Base-by-base conservation (phyloP, 768 basidiomycete genomes). In the Mrakia hoshinonis region DNA sequence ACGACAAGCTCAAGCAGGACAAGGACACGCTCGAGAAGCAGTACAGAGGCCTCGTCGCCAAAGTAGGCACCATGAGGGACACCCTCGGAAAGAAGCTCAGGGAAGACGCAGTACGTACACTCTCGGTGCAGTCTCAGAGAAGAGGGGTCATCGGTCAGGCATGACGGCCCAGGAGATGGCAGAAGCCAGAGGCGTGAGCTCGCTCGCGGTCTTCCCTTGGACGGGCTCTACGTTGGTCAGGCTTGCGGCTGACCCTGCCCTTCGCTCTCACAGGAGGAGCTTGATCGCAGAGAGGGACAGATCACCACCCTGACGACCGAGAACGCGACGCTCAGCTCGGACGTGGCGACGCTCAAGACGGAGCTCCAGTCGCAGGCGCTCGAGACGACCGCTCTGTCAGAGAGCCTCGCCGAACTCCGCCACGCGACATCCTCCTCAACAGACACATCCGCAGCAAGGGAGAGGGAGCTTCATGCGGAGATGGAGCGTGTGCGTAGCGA, bases 21-120 rank as follows among this genome's bases (percentile, higher is more conserved):
- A 94, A 91, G 81, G 92, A 97, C 65, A 81, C 84, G n/a, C 83
- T 93, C 38, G 89, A 88, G 6, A 80, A 86, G 18, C 92, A 98
- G 78, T 94, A 98, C 80, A 86, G 86, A 72, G 89, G 85, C 74
- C 83, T 99, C 47, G 83, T 99, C 22, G 86, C 87, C 48, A 97
- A 92, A 80, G 82, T 98, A 58, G 93, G 92, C 2, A 85, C 88
- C 43, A 97, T 99, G 94, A 86, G 94, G 29, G 90, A 88, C 47
- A 90, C 91, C 26, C 83, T 98, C 65, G 92, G 94, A 39, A 94
- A 91, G 78, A 97, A 97, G 80, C 83, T 98, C 69, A 87, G 90
- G 79, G 91, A 95, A 79, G 96, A 98, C 80, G 96, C 96, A 76
- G 96, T 98, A 82, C 75, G 87, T 84, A 43, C 15, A 43, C 6